Evolutionary conservation across 202 grass and related monocot genomes (phyloP).

Genomic region (Hordeum pubiflorum): DNA sequence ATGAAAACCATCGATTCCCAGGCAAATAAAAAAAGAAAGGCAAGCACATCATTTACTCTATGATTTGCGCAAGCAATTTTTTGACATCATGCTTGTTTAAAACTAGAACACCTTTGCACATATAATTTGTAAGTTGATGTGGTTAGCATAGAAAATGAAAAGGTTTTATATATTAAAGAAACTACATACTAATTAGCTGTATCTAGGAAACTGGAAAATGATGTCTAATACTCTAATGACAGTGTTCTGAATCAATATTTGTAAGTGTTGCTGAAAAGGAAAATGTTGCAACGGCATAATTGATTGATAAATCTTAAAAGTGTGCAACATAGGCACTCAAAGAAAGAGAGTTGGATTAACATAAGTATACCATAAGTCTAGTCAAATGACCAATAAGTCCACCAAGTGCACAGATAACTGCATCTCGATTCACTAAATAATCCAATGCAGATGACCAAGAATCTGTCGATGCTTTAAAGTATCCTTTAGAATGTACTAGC

Average conservation of each 20-base stretch:
- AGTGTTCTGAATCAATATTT: conserved; percentile 7
- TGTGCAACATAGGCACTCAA: background rate
- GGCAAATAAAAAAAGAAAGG: background rate
- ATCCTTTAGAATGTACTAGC: conserved; percentile 68
- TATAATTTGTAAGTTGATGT: background rate
- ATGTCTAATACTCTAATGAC: background rate
- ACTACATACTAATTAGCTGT: background rate
- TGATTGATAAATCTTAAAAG: background rate
- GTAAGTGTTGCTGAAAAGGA: background rate
- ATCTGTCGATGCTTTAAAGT: conserved; percentile 58
- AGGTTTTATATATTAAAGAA: background rate
- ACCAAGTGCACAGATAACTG: conserved; percentile 67
- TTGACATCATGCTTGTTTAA: background rate
- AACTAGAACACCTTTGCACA: background rate
- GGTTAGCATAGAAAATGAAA: background rate
- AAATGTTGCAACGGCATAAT: background rate
- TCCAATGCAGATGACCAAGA: conserved; percentile 63
- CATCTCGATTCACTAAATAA: conserved; percentile 42
- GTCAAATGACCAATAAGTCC: conserved; percentile 72
- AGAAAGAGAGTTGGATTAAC: background rate
- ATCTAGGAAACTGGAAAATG: conserved; percentile 2
- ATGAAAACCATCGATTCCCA: background rate
- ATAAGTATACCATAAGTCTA: conserved; percentile 73
- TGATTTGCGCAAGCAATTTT: background rate
- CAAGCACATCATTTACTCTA: background rate